These are phyloP conservation scores for Tetrapisispora phaffii DNA, from an alignment of 805 yeast genomes.

Conservation along the genomic window DNA sequence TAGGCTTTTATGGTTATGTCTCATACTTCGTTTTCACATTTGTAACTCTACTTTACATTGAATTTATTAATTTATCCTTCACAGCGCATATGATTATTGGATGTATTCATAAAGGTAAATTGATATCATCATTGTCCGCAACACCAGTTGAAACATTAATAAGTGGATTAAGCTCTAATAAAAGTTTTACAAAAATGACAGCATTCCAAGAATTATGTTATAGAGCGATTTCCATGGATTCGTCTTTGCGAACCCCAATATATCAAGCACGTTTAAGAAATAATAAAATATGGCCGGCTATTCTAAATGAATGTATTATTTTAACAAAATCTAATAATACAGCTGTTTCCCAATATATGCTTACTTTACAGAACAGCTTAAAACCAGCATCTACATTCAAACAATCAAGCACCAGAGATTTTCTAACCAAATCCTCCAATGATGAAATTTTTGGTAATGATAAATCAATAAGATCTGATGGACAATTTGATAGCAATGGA, in stretches of 20 bases:
- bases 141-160: constrained; percentile 55
- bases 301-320: constrained; percentile 50
- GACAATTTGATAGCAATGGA: not conserved
- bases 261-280: constrained; percentile 42
- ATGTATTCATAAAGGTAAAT: constrained; percentile 55
- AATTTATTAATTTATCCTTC: constrained; percentile 46
- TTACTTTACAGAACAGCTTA: constrained; percentile 5
- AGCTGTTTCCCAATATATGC: constrained; percentile 25
- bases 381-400: not conserved
- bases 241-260: constrained; percentile 42
- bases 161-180: constrained; percentile 49
- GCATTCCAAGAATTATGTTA: constrained; percentile 72
- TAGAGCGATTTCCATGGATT: constrained; percentile 42
- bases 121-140: constrained; percentile 47
- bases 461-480: not conserved
- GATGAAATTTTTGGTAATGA: constrained; percentile 2
- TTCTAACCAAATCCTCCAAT: not conserved
- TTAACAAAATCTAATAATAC: constrained; percentile 43
- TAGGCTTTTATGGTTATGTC: constrained; percentile 22
- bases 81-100: constrained; percentile 65
- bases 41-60: constrained; percentile 38
- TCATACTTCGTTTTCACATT: constrained; percentile 28
- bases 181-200: constrained; percentile 44
- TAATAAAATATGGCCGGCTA: constrained; percentile 46
- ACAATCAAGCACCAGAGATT: not conserved